phyloP scores from a whole-genome alignment of 2,329 filamentous ascomycete species.

The Emergomyces pasteurianus region DNA sequence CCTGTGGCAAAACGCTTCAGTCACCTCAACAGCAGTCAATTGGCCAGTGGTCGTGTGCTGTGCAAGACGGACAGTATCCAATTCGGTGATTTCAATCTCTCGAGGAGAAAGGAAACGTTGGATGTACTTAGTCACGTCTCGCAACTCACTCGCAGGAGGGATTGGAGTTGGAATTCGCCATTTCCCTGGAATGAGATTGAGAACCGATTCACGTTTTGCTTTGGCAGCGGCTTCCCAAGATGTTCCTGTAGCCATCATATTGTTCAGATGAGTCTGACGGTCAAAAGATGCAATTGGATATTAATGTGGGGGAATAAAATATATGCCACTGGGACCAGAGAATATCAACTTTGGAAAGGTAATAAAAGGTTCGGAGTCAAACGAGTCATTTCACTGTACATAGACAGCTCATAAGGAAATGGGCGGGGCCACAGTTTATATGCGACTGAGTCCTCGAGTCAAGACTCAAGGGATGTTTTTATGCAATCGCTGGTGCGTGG shows the following conservation, averaged over 20 bases:
- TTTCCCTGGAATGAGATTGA: conserved; percentile 43
- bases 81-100: conserved; percentile 51
- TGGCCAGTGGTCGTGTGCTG: conserved; percentile 40
- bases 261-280: not conserved
- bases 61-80: conserved; percentile 45
- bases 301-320: not conserved
- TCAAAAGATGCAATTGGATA: not conserved
- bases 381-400: not conserved
- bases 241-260: conserved; percentile 10
- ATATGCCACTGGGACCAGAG: not conserved
- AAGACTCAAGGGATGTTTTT: not conserved
- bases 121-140: conserved; percentile 48
- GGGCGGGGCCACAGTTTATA: not conserved
- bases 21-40: conserved; percentile 47
- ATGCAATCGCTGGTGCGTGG: not conserved
- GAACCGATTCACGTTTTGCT: conserved; percentile 43
- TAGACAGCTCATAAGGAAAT: not conserved
- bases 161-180: conserved; percentile 40
- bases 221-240: conserved; percentile 40
- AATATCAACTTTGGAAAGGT: not conserved
- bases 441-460: not conserved
- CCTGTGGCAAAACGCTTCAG: conserved; percentile 45
- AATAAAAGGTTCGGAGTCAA: not conserved
- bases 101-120: conserved; percentile 41
- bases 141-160: conserved; percentile 40